These are phyloP conservation scores for Mucor piriformis DNA, from an alignment of 371 early-diverging fungal genomes.

Conservation along the genomic window DNA sequence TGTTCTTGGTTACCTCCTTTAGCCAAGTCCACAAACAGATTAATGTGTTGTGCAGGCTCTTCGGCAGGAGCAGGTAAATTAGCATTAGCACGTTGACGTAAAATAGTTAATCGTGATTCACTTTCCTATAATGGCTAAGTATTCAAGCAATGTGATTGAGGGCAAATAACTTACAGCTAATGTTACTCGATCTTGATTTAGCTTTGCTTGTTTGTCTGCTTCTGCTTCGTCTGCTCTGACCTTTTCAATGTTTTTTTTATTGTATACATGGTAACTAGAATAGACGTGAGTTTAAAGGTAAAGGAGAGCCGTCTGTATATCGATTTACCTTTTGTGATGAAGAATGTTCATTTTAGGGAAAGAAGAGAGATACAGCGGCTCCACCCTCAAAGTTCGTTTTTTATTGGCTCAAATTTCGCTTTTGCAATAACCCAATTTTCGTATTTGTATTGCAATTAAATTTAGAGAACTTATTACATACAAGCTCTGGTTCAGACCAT, in stretches of 20 bases:
- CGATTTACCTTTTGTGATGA: slow-evolving; percentile 69
- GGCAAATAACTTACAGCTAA: slow-evolving; percentile 50
- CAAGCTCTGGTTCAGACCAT: too few relatives aligned
- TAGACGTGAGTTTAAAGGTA: neutral
- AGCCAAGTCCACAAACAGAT: slow-evolving; percentile 60
- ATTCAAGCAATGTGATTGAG: neutral
- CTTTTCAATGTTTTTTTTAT: slow-evolving; percentile 67
- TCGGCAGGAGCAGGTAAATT: neutral
- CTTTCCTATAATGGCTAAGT: slow-evolving; percentile 50
- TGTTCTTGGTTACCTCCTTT: slow-evolving; percentile 55
- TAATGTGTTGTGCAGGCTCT: slow-evolving; percentile 46
- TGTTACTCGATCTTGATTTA: slow-evolving; percentile 43
- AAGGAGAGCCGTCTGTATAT: neutral
- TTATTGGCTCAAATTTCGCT: too few relatives aligned
- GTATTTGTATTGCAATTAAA: too few relatives aligned
- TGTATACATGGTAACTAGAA: slow-evolving; percentile 83
- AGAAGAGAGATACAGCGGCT: neutral
- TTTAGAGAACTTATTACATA: too few relatives aligned
- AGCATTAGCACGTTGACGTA: slow-evolving; percentile 53
- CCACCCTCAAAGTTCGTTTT: too few relatives aligned
- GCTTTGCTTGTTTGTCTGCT: slow-evolving; percentile 55
- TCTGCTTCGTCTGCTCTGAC: slow-evolving; percentile 73
- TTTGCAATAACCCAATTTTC: too few relatives aligned
- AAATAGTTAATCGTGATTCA: slow-evolving; percentile 54
- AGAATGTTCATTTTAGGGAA: slow-evolving; percentile 61